Conservation (phyloP, 306 rosid species). For the Medicago truncatula region DNA sequence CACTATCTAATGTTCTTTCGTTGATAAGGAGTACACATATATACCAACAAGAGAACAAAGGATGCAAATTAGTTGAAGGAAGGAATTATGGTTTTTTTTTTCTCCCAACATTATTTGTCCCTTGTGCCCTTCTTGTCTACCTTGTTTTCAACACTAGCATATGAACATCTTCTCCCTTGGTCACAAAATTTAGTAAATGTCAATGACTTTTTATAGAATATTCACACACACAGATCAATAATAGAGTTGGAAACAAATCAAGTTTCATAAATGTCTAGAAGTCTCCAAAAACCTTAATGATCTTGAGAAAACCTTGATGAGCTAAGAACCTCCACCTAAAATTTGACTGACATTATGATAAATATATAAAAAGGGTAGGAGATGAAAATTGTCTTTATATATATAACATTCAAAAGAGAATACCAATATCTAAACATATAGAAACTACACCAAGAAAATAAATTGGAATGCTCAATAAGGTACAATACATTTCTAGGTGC, state of each 20-base stretch:
- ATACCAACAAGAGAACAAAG: conserved; percentile 45
- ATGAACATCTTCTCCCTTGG: conserved; percentile 16
- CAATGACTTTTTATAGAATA: conserved; percentile 13
- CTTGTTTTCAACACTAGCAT: conserved; percentile 39
- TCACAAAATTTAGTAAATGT: conserved; percentile 23
- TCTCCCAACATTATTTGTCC: conserved; percentile 51
- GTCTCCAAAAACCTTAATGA: not conserved
- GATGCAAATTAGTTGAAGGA: conserved; percentile 37
- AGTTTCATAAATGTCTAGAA: too few relatives aligned
- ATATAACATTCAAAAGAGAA: conserved; percentile 15
- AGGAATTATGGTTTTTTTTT: conserved; percentile 41
- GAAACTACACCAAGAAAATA: conserved; percentile 41
- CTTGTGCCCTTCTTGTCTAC: conserved; percentile 52
- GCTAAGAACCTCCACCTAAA: not conserved
- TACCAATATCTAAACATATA: not conserved
- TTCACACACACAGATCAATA: conserved; percentile 11
- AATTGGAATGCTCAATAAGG: conserved; percentile 37
- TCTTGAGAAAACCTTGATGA: not conserved
- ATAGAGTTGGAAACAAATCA: conserved; percentile 21
- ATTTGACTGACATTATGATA: not conserved
- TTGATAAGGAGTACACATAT: conserved; percentile 31
- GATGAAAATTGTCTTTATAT: not conserved
- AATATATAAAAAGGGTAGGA: not conserved
- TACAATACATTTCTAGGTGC: conserved; percentile 32
- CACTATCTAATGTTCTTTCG: conserved; percentile 42